Evolutionary conservation across 225 moss, liverwort and hornwort species (phyloP), one percentile per base, ranked within the genome.

Genomic region (Pseudisothecium myosuroides): DNA sequence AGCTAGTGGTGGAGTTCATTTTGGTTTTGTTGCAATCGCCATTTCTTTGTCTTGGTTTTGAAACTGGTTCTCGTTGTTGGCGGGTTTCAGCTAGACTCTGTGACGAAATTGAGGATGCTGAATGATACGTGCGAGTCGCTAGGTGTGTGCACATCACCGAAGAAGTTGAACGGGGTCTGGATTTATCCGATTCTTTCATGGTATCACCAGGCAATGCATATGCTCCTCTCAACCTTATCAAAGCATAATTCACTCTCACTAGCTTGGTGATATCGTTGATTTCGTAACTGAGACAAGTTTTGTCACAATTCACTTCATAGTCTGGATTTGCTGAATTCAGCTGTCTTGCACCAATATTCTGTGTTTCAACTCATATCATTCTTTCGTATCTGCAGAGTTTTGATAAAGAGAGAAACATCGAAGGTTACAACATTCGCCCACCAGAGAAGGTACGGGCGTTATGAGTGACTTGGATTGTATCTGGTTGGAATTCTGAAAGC

Each of bases 141-240:
- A 68, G 97, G 94, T 88, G 92, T 98, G 29, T 85, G 73, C 89
- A 97, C 96, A 89, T 87, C 91, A 36, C 95, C 98, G 23, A 90
- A 94, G 91, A 93, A 96, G 75, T 80, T 97, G 91, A 90, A 95
- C 69, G 95, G 94, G 63, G 95, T 98, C 72, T 98, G 96, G 98
- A 90, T 98, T 61, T 91, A 95, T 81, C 98, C 98, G 52, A 90
- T 98, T 87, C 94, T 97, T 90, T 98, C 98, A 87, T 98, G 98
- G 98, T 97, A 97, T 84, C 98, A 98, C 88, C 92, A 98, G 98
- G 98, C 95, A 97, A 96, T 92, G 91, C 85, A 90, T 71, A 92
- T 90, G 67, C 82, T 81, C 84, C 91, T 88, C 88, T 79, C 85
- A 66, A 83, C 43, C 55, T 83, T 64, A 55, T 87, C 81, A 67